A percentile compares a stretch with the other conserved stretches of the same genome.
Evolutionary conservation across 2,329 filamentous ascomycete genomes (phyloP).

Genomic region (Arthrobotrys pseudoclavata): DNA sequence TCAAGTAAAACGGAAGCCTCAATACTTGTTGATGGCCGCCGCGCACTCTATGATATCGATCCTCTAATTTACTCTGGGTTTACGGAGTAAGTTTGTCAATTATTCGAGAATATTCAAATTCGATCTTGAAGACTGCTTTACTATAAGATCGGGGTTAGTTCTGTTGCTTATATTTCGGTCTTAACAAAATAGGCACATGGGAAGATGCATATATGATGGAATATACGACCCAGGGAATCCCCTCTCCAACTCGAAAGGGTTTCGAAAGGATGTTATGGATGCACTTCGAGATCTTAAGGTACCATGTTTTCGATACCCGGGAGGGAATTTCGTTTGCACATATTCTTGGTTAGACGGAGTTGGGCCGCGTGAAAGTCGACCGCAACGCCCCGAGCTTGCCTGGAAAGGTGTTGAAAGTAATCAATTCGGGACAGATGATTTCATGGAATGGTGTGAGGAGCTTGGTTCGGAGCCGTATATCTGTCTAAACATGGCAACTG

Average conservation of each 20-base stretch:
- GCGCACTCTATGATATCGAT: conserved; percentile 80
- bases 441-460: conserved; percentile 82
- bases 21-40: conserved; percentile 69
- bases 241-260: conserved; percentile 80
- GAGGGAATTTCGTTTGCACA: conserved; percentile 86
- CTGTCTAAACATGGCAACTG: conserved; percentile 84
- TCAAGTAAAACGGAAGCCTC: conserved; percentile 34
- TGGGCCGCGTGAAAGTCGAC: conserved; percentile 78
- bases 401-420: conserved; percentile 84
- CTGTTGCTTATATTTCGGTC: not conserved
- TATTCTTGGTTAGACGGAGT: conserved; percentile 89
- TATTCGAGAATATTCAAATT: not conserved
- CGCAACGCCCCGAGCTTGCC: conserved; percentile 78
- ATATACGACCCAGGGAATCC: conserved; percentile 83
- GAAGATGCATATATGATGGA: conserved; percentile 87
- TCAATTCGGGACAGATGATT: conserved; percentile 87
- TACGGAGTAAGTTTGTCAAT: conserved; percentile 75
- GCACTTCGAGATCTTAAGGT: conserved; percentile 80
- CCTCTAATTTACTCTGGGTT: conserved; percentile 87
- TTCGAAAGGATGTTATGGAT: conserved; percentile 82
- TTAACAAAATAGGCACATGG: conserved; percentile 77
- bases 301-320: conserved; percentile 83
- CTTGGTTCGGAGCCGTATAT: conserved; percentile 84
- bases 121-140: not conserved
- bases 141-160: not conserved